Percentiles rank a stretch among this genome's conserved stretches.
Evolutionary conservation across 1,284 basidiomycete genomes (phyloP).

Genomic region (Ustilago nuda): DNA sequence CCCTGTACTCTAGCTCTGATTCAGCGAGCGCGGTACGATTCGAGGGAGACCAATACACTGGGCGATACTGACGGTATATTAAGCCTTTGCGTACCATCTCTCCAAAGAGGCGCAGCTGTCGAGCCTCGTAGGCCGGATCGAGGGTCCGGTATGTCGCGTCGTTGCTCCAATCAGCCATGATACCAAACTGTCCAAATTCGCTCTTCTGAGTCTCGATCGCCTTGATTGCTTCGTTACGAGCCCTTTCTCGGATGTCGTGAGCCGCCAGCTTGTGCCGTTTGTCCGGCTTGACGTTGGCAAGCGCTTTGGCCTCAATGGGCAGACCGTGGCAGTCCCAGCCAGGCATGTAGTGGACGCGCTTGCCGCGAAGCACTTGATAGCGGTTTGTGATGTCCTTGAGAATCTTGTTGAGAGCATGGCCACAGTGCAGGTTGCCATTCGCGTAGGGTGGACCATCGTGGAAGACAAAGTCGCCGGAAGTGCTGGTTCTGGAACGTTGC

Average conservation of each 20-base stretch:
- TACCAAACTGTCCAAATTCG: conserved; percentile 84
- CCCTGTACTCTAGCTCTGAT: conserved; percentile 90
- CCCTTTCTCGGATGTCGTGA: conserved; percentile 78
- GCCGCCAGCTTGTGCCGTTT: conserved; percentile 70
- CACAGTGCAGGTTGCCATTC: conserved; percentile 94
- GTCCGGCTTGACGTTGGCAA: conserved; percentile 71
- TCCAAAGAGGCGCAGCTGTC: conserved; percentile 87
- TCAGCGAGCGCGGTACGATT: conserved; percentile 94
- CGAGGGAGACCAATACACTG: conserved; percentile 95
- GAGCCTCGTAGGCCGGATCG: conserved; percentile 86
- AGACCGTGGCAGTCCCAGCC: conserved; percentile 99
- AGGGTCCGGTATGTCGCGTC: conserved; percentile 77
- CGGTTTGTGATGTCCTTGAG: conserved; percentile 96
- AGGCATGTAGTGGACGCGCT: conserved; percentile 88
- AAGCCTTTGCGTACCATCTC: conserved; percentile 83
- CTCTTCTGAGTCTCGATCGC: conserved; percentile 82
- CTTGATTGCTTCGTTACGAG: conserved; percentile 79
- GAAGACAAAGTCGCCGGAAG: conserved; percentile 76
- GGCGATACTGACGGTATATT: conserved; percentile 86
- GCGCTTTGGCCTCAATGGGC: conserved; percentile 76
- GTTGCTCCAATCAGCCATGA: conserved; percentile 91
- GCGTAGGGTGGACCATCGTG: conserved; percentile 99
- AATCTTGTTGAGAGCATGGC: conserved; percentile 96
- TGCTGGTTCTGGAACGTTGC: conserved; percentile 73
- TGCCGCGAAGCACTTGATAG: conserved; percentile 83